Conservation (phyloP, 164 flowering plant species). For the Nymphaea colorata region DNA sequence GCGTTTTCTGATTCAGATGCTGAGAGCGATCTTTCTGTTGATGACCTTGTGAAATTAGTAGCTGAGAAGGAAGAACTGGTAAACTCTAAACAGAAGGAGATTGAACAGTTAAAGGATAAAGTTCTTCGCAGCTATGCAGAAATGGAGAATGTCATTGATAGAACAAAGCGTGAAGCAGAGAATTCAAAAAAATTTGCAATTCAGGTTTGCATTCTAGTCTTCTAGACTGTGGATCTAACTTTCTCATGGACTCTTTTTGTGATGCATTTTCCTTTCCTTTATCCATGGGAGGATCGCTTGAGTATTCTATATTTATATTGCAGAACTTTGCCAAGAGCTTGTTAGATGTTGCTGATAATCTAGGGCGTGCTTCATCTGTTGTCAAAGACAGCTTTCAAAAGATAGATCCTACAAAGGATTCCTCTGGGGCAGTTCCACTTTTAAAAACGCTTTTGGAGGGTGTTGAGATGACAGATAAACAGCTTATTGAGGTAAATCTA, state of each 20-base stretch:
- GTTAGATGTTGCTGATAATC: constrained; percentile 88
- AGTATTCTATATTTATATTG: constrained; percentile 5
- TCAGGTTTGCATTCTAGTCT: constrained; percentile 37
- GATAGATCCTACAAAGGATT: constrained; percentile 48
- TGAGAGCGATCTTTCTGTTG: constrained; percentile 50
- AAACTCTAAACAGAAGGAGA: constrained; percentile 45
- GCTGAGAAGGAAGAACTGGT: constrained; percentile 63
- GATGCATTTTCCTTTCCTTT: not conserved
- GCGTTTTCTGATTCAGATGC: constrained; percentile 67
- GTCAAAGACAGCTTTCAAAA: constrained; percentile 74
- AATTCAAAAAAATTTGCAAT: constrained; percentile 79
- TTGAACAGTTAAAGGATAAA: constrained; percentile 60
- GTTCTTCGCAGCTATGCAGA: constrained; percentile 70
- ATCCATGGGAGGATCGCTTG: not conserved
- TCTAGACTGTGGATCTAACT: not conserved
- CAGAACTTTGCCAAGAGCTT: constrained; percentile 84
- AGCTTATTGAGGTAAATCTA: constrained; percentile 56
- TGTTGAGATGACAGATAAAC: constrained; percentile 96
- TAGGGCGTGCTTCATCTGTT: constrained; percentile 81
- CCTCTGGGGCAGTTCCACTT: constrained; percentile 57
- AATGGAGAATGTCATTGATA: constrained; percentile 74
- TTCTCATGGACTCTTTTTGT: not conserved
- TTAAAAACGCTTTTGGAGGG: constrained; percentile 82
- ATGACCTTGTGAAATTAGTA: constrained; percentile 67
- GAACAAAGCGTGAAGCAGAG: constrained; percentile 80